Conservation (phyloP, 2,329 filamentous ascomycete species). For the Zymoseptoria crescenta region DNA sequence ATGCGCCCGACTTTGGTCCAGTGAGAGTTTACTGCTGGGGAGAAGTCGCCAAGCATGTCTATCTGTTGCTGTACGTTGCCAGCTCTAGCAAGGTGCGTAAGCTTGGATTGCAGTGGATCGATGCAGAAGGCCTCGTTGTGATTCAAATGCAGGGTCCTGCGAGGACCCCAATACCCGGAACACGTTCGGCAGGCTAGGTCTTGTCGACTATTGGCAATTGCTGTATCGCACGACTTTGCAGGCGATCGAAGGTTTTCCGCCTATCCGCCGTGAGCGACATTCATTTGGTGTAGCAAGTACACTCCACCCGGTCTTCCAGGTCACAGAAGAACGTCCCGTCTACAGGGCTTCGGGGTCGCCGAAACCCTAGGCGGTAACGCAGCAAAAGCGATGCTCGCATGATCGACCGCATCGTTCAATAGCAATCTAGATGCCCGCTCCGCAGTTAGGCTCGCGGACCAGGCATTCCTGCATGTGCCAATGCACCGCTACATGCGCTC, state of each 20-base stretch:
- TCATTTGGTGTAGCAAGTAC: neutral
- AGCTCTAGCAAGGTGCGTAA: conserved; percentile 56
- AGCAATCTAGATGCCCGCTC: neutral
- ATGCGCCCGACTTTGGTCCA: conserved; percentile 11
- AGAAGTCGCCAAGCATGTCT: conserved; percentile 62
- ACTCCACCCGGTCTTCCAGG: neutral
- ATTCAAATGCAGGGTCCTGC: conserved; percentile 38
- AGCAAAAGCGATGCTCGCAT: neutral
- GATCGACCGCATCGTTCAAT: neutral
- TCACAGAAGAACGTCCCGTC: neutral
- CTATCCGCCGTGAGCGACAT: neutral
- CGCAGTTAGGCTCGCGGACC: neutral
- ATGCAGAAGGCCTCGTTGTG: conserved; percentile 50
- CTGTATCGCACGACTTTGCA: neutral
- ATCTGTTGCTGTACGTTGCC: conserved; percentile 65
- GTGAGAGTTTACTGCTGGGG: conserved; percentile 74
- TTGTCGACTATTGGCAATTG: neutral
- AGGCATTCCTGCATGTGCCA: neutral
- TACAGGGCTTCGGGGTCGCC: neutral
- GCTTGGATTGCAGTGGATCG: conserved; percentile 58
- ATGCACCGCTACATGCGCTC: neutral
- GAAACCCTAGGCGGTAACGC: neutral
- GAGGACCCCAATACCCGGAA: neutral
- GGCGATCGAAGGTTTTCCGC: neutral
- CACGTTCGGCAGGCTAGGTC: neutral